These are phyloP conservation scores for Vigna unguiculata DNA, from an alignment of 306 rosid species.

Conservation along the genomic window DNA sequence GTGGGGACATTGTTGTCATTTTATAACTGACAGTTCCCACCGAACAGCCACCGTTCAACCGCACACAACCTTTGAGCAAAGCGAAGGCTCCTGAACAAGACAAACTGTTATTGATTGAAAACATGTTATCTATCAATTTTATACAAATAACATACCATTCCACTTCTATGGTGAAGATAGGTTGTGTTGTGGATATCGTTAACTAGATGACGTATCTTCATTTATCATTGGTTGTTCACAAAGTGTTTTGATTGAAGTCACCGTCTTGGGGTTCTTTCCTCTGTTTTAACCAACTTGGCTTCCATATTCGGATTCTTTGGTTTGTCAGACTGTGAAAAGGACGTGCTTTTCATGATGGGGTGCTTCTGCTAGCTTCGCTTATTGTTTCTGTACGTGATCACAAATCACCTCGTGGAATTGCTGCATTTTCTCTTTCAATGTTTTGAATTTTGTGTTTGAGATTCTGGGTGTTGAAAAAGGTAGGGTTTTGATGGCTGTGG, in stretches of 20 bases:
- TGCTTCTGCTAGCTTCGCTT: constrained; percentile 33
- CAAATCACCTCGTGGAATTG: background rate
- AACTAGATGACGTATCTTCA: background rate
- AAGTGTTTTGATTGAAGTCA: background rate
- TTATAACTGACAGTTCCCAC: background rate
- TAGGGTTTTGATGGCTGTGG: constrained; percentile 11
- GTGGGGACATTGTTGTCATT: background rate
- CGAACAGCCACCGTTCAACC: background rate
- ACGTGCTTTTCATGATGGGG: background rate
- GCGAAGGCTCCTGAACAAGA: background rate
- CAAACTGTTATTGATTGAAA: background rate
- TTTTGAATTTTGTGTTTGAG: constrained; percentile 11
- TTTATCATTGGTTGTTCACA: constrained; percentile 22
- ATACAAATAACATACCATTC: background rate
- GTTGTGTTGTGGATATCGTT: background rate
- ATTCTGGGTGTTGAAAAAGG: constrained; percentile 34
- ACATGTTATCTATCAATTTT: background rate
- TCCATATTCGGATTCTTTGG: background rate
- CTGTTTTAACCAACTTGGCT: constrained; percentile 25
- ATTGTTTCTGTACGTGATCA: constrained; percentile 30
- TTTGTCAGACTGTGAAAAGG: background rate
- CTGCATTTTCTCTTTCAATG: constrained; percentile 10
- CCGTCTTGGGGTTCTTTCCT: background rate
- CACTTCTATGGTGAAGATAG: constrained; percentile 22
- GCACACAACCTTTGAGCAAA: constrained; percentile 5